phyloP scores from a whole-genome alignment of 2,329 filamentous ascomycete genomes.

The Thelonectria olida region DNA sequence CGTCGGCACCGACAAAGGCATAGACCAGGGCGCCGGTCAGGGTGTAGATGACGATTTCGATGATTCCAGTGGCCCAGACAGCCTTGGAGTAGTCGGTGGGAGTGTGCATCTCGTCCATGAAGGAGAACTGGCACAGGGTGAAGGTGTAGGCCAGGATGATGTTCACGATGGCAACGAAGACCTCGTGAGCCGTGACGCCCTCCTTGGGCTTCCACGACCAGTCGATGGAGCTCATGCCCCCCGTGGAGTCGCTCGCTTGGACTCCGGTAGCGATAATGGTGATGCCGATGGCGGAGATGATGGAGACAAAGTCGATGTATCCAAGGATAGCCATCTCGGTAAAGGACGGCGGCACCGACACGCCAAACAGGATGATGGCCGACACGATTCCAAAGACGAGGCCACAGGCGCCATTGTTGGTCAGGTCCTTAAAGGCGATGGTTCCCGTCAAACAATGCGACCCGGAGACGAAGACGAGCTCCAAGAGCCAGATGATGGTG shows the following conservation, averaged over 20 bases:
- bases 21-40: conserved; percentile 21
- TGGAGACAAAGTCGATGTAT: conserved; percentile 19
- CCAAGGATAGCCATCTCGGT: conserved; percentile 20
- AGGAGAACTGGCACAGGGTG: conserved; percentile 21
- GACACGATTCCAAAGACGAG: conserved; percentile 20
- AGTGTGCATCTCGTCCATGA: conserved; percentile 25
- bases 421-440: conserved; percentile 20
- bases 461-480: conserved; percentile 21
- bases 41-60: conserved; percentile 22
- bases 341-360: conserved; percentile 18
- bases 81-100: conserved; percentile 20
- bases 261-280: conserved; percentile 21
- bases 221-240: conserved; percentile 17
- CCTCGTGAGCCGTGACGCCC: conserved; percentile 16
- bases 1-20: conserved; percentile 15
- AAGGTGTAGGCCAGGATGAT: conserved; percentile 25
- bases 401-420: conserved; percentile 15
- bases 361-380: conserved; percentile 19
- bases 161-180: conserved; percentile 22
- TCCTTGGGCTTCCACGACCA: conserved; percentile 19
- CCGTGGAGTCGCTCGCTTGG: conserved; percentile 1
- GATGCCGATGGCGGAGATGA: conserved; percentile 18
- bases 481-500: conserved; percentile 10
- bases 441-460: conserved; percentile 22
- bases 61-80: conserved; percentile 21